These are phyloP conservation scores for Sorghum bicolor DNA, from an alignment of 176 grass and related monocot genomes.

Conservation along the genomic window Sorghum_bicolor_NCBIv3 NC_012878.2:58430001-58430500, in stretches of 20 bases:
- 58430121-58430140: slow-evolving; percentile 93
- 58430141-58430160: slow-evolving; percentile 85
- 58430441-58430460: slow-evolving; percentile 91
- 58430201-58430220: slow-evolving; percentile 89
- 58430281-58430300: background rate
- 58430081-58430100: slow-evolving; percentile 85
- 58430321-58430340: background rate
- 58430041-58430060: background rate
- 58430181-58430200: slow-evolving; percentile 96
- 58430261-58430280: background rate
- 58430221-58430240: slow-evolving; percentile 90
- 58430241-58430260: slow-evolving; percentile 68
- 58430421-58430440: slow-evolving; percentile 89
- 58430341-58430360: slow-evolving; percentile 60
- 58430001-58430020: background rate
- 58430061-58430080: slow-evolving; percentile 45
- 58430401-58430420: slow-evolving; percentile 78
- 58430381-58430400: slow-evolving; percentile 99
- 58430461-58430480: slow-evolving; percentile 63
- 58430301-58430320: background rate
- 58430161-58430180: slow-evolving; percentile 89
- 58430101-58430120: slow-evolving; percentile 78
- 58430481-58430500: slow-evolving; percentile 38
- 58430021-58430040: background rate
- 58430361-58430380: slow-evolving; percentile 99